phyloP scores from a whole-genome alignment of 805 yeast genomes.

The Wickerhamiella hasegawae region DNA sequence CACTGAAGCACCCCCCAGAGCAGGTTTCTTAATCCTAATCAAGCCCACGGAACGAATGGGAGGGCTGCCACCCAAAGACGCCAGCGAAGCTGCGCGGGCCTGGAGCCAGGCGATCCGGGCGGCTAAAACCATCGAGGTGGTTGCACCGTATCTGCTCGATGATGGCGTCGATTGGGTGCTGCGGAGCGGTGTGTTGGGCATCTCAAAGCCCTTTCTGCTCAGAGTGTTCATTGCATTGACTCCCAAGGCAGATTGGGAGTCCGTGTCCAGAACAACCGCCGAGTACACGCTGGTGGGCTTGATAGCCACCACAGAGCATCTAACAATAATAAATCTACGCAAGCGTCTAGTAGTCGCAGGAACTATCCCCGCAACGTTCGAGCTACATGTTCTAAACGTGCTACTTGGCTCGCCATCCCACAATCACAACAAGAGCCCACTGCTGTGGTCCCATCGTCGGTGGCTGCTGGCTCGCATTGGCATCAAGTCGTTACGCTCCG shows the following conservation, averaged over 20 bases:
- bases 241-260: slow-evolving; percentile 1
- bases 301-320: slow-evolving; percentile 20
- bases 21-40: too few relatives aligned
- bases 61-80: too few relatives aligned
- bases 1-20: too few relatives aligned
- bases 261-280: too few relatives aligned
- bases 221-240: slow-evolving; percentile 8
- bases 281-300: slow-evolving; percentile 14
- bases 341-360: slow-evolving; percentile 10
- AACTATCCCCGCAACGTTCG: slow-evolving; percentile 7
- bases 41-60: too few relatives aligned
- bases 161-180: background rate
- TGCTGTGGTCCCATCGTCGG: slow-evolving; percentile 25
- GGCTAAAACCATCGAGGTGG: background rate
- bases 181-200: slow-evolving; percentile 16
- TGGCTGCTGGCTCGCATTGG: slow-evolving; percentile 14
- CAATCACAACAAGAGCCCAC: slow-evolving; percentile 25
- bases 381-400: slow-evolving; percentile 15
- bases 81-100: background rate
- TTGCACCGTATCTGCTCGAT: slow-evolving; percentile 5
- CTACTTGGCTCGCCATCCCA: slow-evolving; percentile 19
- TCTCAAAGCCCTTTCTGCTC: slow-evolving; percentile 9
- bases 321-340: slow-evolving; percentile 17
- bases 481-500: too few relatives aligned
- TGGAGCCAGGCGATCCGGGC: background rate